These are phyloP conservation scores for Gossypium turneri DNA, from an alignment of 345 rosid genomes.

Conservation along the genomic window DNA sequence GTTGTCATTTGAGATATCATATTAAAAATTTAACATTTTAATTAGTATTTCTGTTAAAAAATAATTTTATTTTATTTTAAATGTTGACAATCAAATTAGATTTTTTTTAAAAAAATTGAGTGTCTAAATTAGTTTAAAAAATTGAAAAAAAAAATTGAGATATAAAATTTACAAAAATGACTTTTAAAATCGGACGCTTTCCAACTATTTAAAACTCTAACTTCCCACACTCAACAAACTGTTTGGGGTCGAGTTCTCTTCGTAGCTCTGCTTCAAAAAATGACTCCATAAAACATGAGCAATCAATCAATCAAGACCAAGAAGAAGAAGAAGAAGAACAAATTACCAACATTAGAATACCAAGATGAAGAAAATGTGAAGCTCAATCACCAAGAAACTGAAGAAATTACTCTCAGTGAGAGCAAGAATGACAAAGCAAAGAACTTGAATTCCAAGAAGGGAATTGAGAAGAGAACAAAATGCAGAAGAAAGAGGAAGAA, in stretches of 20 bases:
- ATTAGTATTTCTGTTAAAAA: no score
- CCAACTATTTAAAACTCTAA: background rate
- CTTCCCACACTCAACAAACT: background rate
- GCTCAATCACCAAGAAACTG: constrained; percentile 27
- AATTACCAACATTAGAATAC: constrained; percentile 17
- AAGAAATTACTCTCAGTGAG: constrained; percentile 21
- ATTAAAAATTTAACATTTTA: no score
- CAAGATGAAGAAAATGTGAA: constrained; percentile 26
- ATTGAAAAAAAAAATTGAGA: no score
- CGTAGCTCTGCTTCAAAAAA: background rate
- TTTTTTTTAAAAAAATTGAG: no score
- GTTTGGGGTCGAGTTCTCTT: background rate
- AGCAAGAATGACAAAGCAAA: constrained; percentile 34
- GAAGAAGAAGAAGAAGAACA: constrained; percentile 40
- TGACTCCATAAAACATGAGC: background rate
- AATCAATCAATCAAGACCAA: constrained; percentile 6
- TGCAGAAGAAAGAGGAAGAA: constrained; percentile 23
- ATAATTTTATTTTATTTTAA: no score
- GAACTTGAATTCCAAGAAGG: constrained; percentile 1
- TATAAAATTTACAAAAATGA: no score
- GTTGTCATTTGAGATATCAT: no score
- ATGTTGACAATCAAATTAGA: no score
- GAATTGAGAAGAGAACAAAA: constrained; percentile 26
- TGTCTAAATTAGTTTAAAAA: no score
- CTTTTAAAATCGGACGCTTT: no score